phyloP scores from a whole-genome alignment of 805 yeast genomes.

The Schwanniomyces polymorphus region DNA sequence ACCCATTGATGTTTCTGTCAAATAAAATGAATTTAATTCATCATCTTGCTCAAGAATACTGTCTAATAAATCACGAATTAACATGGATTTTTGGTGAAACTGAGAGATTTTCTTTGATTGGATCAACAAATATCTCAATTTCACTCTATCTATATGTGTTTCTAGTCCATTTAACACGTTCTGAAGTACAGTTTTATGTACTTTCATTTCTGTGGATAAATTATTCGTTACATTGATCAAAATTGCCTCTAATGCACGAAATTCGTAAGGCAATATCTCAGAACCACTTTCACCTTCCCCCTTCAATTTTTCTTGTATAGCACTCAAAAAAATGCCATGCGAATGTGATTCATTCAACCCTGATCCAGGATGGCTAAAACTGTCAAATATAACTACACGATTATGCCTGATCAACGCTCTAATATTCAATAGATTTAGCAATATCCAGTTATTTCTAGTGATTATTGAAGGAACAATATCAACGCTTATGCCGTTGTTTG shows the following conservation, averaged over 20 bases:
- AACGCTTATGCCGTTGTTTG: slow-evolving; percentile 21
- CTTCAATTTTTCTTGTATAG: slow-evolving; percentile 38
- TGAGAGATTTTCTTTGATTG: slow-evolving; percentile 83
- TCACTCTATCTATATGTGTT: slow-evolving; percentile 74
- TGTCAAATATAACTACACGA: slow-evolving; percentile 49
- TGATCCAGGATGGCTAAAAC: slow-evolving; percentile 22
- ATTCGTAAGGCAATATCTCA: slow-evolving; percentile 71
- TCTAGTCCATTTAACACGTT: slow-evolving; percentile 79
- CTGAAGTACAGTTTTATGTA: slow-evolving; percentile 72
- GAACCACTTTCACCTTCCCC: slow-evolving; percentile 23
- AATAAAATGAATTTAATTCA: slow-evolving; percentile 75
- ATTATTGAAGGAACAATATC: slow-evolving; percentile 61
- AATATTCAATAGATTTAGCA: slow-evolving; percentile 49
- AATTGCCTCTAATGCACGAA: slow-evolving; percentile 86
- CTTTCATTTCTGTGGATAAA: slow-evolving; percentile 82
- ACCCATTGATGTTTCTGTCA: slow-evolving; percentile 58
- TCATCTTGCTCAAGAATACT: slow-evolving; percentile 88
- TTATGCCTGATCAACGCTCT: slow-evolving; percentile 55
- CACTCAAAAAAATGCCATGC: slow-evolving; percentile 42
- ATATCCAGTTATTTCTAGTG: slow-evolving; percentile 46
- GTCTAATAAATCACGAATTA: slow-evolving; percentile 81
- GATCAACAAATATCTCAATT: slow-evolving; percentile 72
- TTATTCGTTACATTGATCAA: slow-evolving; percentile 77
- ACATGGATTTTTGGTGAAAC: slow-evolving; percentile 78
- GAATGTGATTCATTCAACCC: slow-evolving; percentile 48